phyloP scores from a whole-genome alignment of 129 eudicot genomes.

The Silybum marianum region DNA sequence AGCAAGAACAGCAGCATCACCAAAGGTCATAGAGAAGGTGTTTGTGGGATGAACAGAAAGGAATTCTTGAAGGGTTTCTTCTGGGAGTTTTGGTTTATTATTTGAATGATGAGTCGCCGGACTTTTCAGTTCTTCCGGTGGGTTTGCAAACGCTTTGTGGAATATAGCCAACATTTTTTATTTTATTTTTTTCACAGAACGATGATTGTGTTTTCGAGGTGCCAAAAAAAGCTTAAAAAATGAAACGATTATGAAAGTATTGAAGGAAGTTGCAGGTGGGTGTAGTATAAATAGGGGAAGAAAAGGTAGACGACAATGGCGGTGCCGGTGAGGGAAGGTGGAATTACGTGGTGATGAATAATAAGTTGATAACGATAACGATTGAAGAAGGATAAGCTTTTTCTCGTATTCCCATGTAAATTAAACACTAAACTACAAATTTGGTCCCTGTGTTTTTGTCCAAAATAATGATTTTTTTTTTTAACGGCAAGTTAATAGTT shows the following conservation, averaged over 20 bases:
- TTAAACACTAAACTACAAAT: too few relatives aligned
- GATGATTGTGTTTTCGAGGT: not conserved
- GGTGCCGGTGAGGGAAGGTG: conserved; percentile 11
- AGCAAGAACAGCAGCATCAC: conserved; percentile 81
- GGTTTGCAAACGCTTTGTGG: conserved; percentile 83
- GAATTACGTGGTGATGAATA: too few relatives aligned
- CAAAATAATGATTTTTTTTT: too few relatives aligned
- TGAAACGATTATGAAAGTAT: not conserved
- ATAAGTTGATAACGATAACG: conserved; percentile 16
- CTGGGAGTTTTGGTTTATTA: conserved; percentile 59
- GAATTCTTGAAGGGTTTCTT: conserved; percentile 64
- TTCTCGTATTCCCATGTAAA: conserved; percentile 37
- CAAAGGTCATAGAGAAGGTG: conserved; percentile 63
- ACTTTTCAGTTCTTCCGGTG: conserved; percentile 89
- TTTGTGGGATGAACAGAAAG: conserved; percentile 54
- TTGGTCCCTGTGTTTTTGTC: too few relatives aligned
- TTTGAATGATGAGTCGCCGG: conserved; percentile 50
- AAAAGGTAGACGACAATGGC: not conserved
- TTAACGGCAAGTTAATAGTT: too few relatives aligned
- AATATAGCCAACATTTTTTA: conserved; percentile 91
- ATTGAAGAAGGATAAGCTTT: conserved; percentile 41
- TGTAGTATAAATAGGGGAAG: conserved; percentile 14
- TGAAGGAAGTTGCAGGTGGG: not conserved
- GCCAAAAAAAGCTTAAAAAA: not conserved
- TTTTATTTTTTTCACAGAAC: not conserved